These are phyloP conservation scores for Schizosaccharomyces versatilis DNA, from an alignment of 1,139 yeast genomes.

Conservation along the genomic window DNA sequence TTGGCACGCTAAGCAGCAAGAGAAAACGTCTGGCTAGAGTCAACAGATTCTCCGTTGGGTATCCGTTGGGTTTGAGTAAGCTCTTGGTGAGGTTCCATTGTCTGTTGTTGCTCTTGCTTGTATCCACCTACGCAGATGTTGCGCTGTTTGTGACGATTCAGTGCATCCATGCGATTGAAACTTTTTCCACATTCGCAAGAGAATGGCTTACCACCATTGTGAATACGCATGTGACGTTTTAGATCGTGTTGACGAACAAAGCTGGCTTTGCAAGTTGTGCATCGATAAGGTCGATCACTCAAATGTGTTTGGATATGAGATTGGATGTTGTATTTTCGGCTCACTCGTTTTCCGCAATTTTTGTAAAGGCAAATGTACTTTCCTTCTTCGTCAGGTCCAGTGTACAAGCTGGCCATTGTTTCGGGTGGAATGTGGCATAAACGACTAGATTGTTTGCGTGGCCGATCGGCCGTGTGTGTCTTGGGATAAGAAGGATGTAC, in stretches of 20 bases:
- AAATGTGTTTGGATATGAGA: conserved; percentile 94
- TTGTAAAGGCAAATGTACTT: conserved; percentile 52
- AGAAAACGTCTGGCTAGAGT: too few species aligned
- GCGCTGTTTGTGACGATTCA: conserved; percentile 57
- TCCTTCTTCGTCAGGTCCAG: conserved; percentile 52
- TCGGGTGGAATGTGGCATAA: conserved; percentile 11
- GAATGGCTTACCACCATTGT: conserved; percentile 37
- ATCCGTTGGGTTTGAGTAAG: too few species aligned
- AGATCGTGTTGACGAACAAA: conserved; percentile 85
- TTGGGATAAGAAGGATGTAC: too few species aligned
- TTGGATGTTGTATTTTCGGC: conserved; percentile 79
- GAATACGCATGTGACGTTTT: conserved; percentile 75
- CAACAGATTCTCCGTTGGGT: too few species aligned
- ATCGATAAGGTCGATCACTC: conserved; percentile 67
- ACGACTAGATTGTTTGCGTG: conserved; percentile 5
- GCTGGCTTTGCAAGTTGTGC: conserved; percentile 36
- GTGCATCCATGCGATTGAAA: conserved; percentile 74
- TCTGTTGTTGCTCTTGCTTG: not conserved
- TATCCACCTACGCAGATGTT: conserved; percentile 44
- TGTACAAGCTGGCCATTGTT: conserved; percentile 10
- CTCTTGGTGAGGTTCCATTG: too few species aligned
- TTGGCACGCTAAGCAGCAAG: too few species aligned
- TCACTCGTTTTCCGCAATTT: conserved; percentile 63
- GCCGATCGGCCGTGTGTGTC: not conserved
- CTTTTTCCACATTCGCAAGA: conserved; percentile 81